Percentiles rank a stretch among this genome's conserved stretches.
Conservation (phyloP, 2,329 filamentous ascomycete genomes). For the Esteya vermicola region DNA sequence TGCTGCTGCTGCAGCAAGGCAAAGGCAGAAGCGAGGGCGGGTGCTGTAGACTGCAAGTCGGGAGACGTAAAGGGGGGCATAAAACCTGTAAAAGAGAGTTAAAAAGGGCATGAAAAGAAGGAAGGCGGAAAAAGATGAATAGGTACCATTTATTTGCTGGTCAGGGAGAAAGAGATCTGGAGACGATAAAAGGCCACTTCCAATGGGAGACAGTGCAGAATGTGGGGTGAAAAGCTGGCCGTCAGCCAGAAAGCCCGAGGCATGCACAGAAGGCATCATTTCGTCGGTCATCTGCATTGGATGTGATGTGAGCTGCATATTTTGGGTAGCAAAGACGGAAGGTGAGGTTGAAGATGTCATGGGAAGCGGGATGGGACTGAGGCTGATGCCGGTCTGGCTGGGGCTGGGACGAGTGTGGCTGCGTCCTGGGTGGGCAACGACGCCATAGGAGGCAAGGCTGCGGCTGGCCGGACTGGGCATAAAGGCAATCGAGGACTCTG, state of each 20-base stretch:
- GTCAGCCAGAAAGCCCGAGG: not conserved
- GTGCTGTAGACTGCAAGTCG: not conserved
- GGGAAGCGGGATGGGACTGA: constrained; percentile 7
- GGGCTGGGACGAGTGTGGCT: constrained; percentile 16
- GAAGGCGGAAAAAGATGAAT: too few relatives aligned
- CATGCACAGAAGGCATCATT: not conserved
- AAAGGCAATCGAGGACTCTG: constrained; percentile 26
- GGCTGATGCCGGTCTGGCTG: constrained; percentile 19
- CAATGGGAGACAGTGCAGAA: not conserved
- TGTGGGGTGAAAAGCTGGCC: not conserved
- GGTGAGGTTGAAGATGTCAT: not conserved
- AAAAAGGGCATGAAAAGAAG: not conserved
- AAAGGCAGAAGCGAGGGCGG: not conserved
- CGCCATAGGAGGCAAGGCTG: constrained; percentile 34
- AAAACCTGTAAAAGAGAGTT: not conserved
- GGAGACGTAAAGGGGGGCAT: not conserved
- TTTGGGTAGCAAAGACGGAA: not conserved
- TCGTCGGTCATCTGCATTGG: constrained; percentile 4
- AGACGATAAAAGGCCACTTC: not conserved
- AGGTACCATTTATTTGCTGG: constrained; percentile 7
- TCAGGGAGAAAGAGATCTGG: constrained; percentile 4
- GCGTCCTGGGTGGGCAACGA: constrained; percentile 21
- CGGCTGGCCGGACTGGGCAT: constrained; percentile 35
- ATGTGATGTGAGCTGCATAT: constrained; percentile 2
- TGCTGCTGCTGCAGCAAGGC: not conserved